These are phyloP conservation scores for Zygosaccharomyces pseudobailii DNA, from an alignment of 1,139 yeast species.

Conservation along the genomic window DNA sequence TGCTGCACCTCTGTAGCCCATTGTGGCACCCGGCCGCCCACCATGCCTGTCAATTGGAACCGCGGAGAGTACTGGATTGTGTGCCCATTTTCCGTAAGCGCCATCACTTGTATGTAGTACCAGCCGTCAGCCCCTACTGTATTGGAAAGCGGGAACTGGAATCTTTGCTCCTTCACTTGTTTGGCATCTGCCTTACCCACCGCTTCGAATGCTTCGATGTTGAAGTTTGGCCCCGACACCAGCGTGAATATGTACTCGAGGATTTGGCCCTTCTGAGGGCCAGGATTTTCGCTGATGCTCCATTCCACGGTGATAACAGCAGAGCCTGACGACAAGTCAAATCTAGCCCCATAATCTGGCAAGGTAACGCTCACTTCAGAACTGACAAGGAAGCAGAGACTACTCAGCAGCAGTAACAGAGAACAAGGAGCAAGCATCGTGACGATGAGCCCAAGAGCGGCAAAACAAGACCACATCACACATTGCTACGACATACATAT, in stretches of 20 bases:
- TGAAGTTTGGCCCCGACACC: constrained; percentile 63
- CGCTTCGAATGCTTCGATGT: constrained; percentile 42
- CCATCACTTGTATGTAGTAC: constrained; percentile 63
- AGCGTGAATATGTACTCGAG: constrained; percentile 49
- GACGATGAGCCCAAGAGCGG: background rate
- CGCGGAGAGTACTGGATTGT: constrained; percentile 66
- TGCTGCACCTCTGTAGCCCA: constrained; percentile 40
- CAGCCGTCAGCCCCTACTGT: constrained; percentile 53
- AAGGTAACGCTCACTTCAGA: background rate
- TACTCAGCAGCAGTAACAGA: background rate
- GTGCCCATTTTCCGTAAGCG: constrained; percentile 40
- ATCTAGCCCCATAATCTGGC: background rate
- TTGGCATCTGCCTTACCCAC: constrained; percentile 32
- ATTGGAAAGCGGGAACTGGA: constrained; percentile 41
- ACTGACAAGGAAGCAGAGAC: background rate
- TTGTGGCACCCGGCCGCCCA: constrained; percentile 47
- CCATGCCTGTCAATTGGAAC: constrained; percentile 63
- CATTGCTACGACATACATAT: background rate
- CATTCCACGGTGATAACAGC: constrained; percentile 50
- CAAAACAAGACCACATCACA: background rate
- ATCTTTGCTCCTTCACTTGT: constrained; percentile 31
- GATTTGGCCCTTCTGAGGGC: constrained; percentile 44
- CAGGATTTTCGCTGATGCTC: constrained; percentile 47
- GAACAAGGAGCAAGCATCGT: background rate
- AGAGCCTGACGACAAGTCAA: constrained; percentile 29